These are phyloP conservation scores for Tricholoma sp. DNA, from an alignment of 768 basidiomycete species.

Conservation along the genomic window DNA sequence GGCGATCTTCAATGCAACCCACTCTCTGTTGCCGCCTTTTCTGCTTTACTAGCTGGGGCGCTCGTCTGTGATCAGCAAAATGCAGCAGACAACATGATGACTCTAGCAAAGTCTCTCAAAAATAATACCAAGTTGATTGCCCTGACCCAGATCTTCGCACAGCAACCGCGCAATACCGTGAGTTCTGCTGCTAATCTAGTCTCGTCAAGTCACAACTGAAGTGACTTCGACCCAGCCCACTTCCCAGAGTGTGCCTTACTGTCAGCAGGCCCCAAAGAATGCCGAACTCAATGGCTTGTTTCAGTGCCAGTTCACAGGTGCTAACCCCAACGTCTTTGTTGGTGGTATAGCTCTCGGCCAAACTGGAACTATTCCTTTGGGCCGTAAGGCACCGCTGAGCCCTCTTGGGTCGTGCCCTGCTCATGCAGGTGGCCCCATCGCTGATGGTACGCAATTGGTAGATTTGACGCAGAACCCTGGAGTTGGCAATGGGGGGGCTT, in stretches of 20 bases:
- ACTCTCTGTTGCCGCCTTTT: conserved; percentile 48
- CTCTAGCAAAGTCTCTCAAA: conserved; percentile 38
- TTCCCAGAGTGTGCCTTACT: conserved; percentile 43
- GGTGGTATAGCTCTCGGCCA: conserved; percentile 37
- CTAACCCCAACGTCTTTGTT: conserved; percentile 39
- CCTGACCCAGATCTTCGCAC: conserved; percentile 47
- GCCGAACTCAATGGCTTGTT: conserved; percentile 48
- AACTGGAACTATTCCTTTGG: conserved; percentile 50
- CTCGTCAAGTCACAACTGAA: not conserved
- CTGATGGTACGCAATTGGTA: conserved; percentile 43
- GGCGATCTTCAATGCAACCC: conserved; percentile 56
- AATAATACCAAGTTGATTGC: conserved; percentile 44
- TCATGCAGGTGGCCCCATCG: conserved; percentile 39
- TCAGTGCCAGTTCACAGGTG: conserved; percentile 54
- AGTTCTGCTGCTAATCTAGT: conserved; percentile 10
- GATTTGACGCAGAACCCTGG: conserved; percentile 32
- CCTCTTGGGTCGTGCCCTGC: conserved; percentile 51
- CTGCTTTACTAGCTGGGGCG: conserved; percentile 55
- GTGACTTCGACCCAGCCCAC: conserved; percentile 27
- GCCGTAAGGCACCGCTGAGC: conserved; percentile 30
- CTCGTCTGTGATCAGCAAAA: conserved; percentile 53
- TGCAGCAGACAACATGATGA: conserved; percentile 48
- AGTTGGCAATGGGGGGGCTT: conserved; percentile 8
- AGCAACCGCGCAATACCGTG: conserved; percentile 55
- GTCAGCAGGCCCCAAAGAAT: conserved; percentile 48